Evolutionary conservation across 306 rosid species (phyloP), one percentile per base, ranked within the genome.

Genomic region (Gillenia trifoliata): DNA sequence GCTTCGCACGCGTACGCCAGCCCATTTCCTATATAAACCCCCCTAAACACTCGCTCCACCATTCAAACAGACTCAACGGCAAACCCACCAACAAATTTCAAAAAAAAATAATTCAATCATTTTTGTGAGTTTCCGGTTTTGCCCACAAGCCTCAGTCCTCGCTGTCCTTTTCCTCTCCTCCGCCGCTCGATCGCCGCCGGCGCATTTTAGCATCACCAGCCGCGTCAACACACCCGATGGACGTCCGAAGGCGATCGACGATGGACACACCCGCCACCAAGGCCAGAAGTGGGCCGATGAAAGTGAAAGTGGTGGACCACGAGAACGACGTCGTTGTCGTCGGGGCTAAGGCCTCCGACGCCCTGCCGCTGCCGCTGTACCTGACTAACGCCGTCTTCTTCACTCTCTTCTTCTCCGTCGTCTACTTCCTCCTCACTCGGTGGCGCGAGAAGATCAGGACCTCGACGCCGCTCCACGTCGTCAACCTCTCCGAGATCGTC

Each of bases 371-470:
- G 11, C 86, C 89, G 62, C 83, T 93, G 0, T 89, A 89, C 70
- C 9, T 89, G 0, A 88, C 94, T 8, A 91, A 93, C 78, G 88
- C 75, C 1, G 66, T 84, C 12, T 91, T 89, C 88, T 91, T 93
- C 82, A 33, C 72, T 4, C 72, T 91, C 13, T 93, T 89, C 86
- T 93, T 89, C 91, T 89, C 97, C 15, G 94, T 91, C 1, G 90
- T 91, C 0, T 91, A 89, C 69, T 93, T 88, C 80, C 77, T 93
- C 75, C 96, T 93, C 57, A 85, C 80, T 69, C 80, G 94, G 19
- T 93, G 97, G 97, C 88, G 96, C 0, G 97, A 89, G 75, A 91
- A 93, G 87, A 88, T 93, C 85, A 88, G 98, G 4, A 87, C 85
- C 47, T 87, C 96, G 40, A 87, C 90, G 17, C 98, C 98, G 12